Evolutionary conservation across 2,329 filamentous ascomycete species (phyloP), one percentile per base, ranked within the genome.

Genomic region (Cladophialophora yegresii): DNA sequence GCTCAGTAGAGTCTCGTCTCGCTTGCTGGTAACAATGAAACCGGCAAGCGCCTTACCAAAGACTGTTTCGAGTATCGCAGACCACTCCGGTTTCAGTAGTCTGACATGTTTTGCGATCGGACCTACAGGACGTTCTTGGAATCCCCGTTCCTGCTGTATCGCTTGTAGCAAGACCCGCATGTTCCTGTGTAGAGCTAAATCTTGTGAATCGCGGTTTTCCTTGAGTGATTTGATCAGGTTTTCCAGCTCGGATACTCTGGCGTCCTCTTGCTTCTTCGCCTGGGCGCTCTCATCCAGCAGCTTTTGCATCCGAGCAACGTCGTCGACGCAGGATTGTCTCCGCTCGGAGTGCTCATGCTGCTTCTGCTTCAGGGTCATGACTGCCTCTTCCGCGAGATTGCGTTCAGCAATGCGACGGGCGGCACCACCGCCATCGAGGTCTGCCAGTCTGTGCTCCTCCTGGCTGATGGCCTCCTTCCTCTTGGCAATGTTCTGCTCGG

Each of bases 71-170:
- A 99, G 76, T 50, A 96, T 87, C 0, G 85, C 84, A 1, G 89
- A 89, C 95, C 95, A 99, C 71, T 91, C 83, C 0, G 91, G 89
- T 69, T 93, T 88, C 40, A 87, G 79, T 26, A 99, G 80, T 69
- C 87, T 87, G 58, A 99, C 83, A 72, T 95, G 85, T 26, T 87
- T 81, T 32, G 93, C 95, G 13, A 98, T 81, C 0, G 95, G 95
- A 0, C 95, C 95, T 36, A 98, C 81, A 1, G 95, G 95, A 67
- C 84, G 88, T 50, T 84, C 79, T 26, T 81, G 79, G 73, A 96
- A 98, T 0, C 87, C 82, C 2, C 68, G 76, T 63, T 96, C 91
- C n/a, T 81, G 79, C 5, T 86, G 82, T 66, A 98, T 90, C n/a
- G 83, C 83, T 59, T 78, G 81, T 6, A 96, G 77, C 2, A 97